Conservation (phyloP, 768 basidiomycete species). For the Tremella fuciformis region DNA sequence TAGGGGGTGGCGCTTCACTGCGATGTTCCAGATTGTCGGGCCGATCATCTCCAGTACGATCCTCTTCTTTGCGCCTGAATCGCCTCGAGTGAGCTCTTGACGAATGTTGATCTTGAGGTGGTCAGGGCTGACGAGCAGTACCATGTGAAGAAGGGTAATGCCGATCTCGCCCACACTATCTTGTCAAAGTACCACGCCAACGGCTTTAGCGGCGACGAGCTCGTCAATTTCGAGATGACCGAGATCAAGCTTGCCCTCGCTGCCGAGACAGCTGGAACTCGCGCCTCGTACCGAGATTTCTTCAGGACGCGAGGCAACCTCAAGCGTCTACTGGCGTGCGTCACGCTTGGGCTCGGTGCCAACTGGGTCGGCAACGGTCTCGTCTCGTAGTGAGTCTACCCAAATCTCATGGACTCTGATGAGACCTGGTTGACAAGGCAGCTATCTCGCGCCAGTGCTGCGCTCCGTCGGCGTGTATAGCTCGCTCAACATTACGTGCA, state of each 20-base stretch:
- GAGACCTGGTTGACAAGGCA: slow-evolving; percentile 10
- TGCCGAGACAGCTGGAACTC: slow-evolving; percentile 12
- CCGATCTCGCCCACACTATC: slow-evolving; percentile 35
- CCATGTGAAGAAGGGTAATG: slow-evolving; percentile 35
- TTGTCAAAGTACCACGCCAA: slow-evolving; percentile 45
- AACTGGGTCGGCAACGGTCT: slow-evolving; percentile 59
- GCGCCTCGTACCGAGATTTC: slow-evolving; percentile 55
- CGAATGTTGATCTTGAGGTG: too few species aligned
- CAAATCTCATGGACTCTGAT: slow-evolving; percentile 23
- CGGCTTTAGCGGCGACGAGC: slow-evolving; percentile 55
- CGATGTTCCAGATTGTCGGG: slow-evolving; percentile 2
- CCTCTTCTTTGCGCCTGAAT: slow-evolving; percentile 14
- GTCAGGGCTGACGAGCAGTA: slow-evolving; percentile 12
- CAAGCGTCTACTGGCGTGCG: slow-evolving; percentile 45
- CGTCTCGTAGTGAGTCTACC: slow-evolving; percentile 41
- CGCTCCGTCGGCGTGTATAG: slow-evolving; percentile 26
- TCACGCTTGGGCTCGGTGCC: slow-evolving; percentile 72
- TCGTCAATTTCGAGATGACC: slow-evolving; percentile 32
- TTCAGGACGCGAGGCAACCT: slow-evolving; percentile 66
- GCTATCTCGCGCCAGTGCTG: slow-evolving; percentile 36
- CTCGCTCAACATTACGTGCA: slow-evolving; percentile 20
- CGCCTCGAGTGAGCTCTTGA: slow-evolving; percentile 19
- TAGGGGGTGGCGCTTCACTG: slow-evolving; percentile 15
- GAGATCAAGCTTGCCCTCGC: slow-evolving; percentile 70
- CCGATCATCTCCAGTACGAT: slow-evolving; percentile 8